Evolutionary conservation across 805 yeast species (phyloP), one percentile per base, ranked within the genome.

Genomic region (Yamadazyma akitaensis): DNA sequence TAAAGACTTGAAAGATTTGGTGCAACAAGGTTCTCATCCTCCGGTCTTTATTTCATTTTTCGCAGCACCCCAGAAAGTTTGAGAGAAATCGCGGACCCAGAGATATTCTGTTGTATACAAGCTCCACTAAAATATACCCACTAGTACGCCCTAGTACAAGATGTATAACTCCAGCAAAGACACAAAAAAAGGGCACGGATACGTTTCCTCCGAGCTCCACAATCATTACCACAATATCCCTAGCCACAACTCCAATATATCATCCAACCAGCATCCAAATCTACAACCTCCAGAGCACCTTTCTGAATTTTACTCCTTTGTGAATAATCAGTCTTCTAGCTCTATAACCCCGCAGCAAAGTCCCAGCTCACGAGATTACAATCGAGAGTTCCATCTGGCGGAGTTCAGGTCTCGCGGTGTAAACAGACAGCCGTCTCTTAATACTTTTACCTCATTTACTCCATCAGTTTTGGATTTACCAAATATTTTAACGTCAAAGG

Each of bases 381-480:
- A 13, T 40, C 44, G 24, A 40, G 41, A 26, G 39, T 50, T 13
- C 43, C 39, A 3, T 3, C 32, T 28, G 32, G 32, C 32, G 32
- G 32, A 28, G n/a, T 28, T 12, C n/a, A 11, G n/a, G 10, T 28
- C 32, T 13, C 32, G n/a, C 9, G n/a, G 32, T 28, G 32, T 28
- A 13, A 9, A 28, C n/a, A 48, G 67, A 34, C 59, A 63, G 40
- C 62, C 73, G 11, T 70, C 77, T 0, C 49, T 70, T 55, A 53
- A 70, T 64, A 65, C 69, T 28, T 69, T 73, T 48, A 66, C 76
- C 7, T 78, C 83, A 4, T 66, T 70, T 37, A 63, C 77, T 8
- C 79, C 82, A 25, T 73, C 85, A 1, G 76, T 79, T 4, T 60
- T 79, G 47, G 88, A 83, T 51, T 64, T 83, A 51, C 80, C 81